These are phyloP conservation scores for Zancudomyces culisetae DNA, from an alignment of 371 early-diverging fungal genomes.

Conservation along the genomic window DNA sequence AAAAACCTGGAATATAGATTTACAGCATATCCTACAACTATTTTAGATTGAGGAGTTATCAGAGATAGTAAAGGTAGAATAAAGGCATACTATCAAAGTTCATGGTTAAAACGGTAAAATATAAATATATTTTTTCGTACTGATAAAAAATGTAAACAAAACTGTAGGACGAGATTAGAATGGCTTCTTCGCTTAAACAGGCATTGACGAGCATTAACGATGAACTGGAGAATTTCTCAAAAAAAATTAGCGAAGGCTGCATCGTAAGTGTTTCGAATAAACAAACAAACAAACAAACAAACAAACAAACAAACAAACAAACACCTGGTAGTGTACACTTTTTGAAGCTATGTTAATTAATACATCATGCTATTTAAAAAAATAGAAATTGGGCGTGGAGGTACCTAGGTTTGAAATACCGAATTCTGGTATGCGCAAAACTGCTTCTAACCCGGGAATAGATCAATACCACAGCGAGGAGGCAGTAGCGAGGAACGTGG, in stretches of 20 bases:
- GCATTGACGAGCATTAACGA: slow-evolving; percentile 17
- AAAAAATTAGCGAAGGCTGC: not conserved
- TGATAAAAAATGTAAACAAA: not conserved
- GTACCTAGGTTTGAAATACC: not conserved
- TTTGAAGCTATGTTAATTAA: no score
- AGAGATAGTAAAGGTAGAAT: not conserved
- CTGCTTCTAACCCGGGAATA: not conserved
- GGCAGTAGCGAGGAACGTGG: not conserved
- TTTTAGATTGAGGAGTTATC: not conserved
- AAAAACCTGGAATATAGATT: no score
- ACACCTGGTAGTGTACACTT: no score
- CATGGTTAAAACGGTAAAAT: not conserved
- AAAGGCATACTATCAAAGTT: not conserved
- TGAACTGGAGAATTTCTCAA: slow-evolving; percentile 9
- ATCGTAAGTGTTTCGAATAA: not conserved
- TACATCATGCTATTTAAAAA: not conserved
- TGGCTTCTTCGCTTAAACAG: slow-evolving; percentile 24
- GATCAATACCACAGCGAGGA: not conserved
- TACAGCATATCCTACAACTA: no score
- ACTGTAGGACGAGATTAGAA: slow-evolving; percentile 20
- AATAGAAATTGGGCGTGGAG: slow-evolving; percentile 1
- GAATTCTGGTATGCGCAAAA: not conserved
- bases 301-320: no score
- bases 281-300: no score
- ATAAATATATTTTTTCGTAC: not conserved